Percentiles rank a stretch among this genome's conserved stretches.
phyloP scores from a whole-genome alignment of 108 stramenopile genomes.

The Conticribra guillardii region DNA sequence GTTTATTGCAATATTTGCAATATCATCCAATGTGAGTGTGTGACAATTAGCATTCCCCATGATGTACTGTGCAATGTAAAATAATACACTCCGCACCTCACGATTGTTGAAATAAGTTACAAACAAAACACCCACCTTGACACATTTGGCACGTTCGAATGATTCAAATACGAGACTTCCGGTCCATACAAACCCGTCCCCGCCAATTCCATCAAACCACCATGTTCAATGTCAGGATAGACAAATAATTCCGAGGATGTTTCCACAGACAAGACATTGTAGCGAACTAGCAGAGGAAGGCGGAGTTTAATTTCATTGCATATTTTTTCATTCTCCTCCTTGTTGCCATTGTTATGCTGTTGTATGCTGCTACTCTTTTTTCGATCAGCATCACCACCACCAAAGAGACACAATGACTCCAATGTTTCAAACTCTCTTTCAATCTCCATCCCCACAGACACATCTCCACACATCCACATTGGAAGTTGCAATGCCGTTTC shows the following conservation, averaged over 20 bases:
- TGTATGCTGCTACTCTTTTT: too few species aligned
- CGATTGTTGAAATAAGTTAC: too few species aligned
- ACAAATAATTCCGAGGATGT: constrained; percentile 71
- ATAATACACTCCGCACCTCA: too few species aligned
- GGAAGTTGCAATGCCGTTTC: constrained; percentile 53
- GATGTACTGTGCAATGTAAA: too few species aligned
- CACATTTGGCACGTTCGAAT: constrained; percentile 63
- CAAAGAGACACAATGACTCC: not conserved
- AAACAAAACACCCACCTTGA: constrained; percentile 38
- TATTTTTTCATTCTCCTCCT: constrained; percentile 36
- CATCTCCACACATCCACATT: constrained; percentile 47
- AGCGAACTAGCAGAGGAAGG: constrained; percentile 75
- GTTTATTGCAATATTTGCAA: too few species aligned
- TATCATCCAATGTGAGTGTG: not conserved
- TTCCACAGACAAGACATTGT: constrained; percentile 72
- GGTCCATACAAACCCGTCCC: constrained; percentile 69
- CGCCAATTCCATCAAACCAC: constrained; percentile 51
- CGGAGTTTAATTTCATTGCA: constrained; percentile 50
- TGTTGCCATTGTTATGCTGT: too few species aligned
- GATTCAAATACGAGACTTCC: constrained; percentile 76
- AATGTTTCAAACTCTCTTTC: constrained; percentile 17
- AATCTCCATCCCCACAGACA: constrained; percentile 31
- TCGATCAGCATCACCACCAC: not conserved
- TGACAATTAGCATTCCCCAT: too few species aligned
- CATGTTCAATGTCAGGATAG: constrained; percentile 53